Base-by-base conservation (phyloP, 2,329 filamentous ascomycete genomes). In the Botrytis porri region DNA sequence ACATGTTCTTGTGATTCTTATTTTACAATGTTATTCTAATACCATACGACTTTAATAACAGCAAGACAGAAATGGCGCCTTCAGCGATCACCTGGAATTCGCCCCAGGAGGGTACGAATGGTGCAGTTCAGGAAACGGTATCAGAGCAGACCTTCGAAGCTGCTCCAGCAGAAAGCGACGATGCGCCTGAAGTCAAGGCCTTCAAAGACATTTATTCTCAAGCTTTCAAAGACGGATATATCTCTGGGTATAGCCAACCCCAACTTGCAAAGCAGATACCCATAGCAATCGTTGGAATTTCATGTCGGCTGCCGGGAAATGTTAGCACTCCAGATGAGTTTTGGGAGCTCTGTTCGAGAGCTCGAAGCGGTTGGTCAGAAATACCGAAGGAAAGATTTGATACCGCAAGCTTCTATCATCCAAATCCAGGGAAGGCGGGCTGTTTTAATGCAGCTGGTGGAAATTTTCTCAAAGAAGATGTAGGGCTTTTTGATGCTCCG, bases 261-360 rank as follows among this genome's bases (percentile, higher is more conserved):
- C 70, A 72, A 60, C 18, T 25, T 67, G 62, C 70, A 20, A 72
- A 72, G 32, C 70, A 72, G 29, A 72, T 72, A 66, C 69, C 81
- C 25, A 85, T 88, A 64, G 86, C 86, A 9, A 82, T 88, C 22
- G 80, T 88, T 45, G 86, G 87, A 41, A 82, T 88, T 75, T 85
- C 84, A 9, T 84, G 86, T 64, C 83, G 86, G 12, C 86, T 88
- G 62, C 86, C 87, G 5, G 86, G 86, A 4, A 67, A 72, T 41
- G 80, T 83, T 12, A 84, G 84, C 10, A 82, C 80, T 7, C 82
- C 85, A 74, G 90, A 93, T 73, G 87, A 88, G 70, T 88, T 94
- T 54, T 94, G 92, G 92, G 89, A 93, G 74, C 84, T 94, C 10
- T 85, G 94, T 29, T 87, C 89, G 79, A 89, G 91, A 81, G 92